Percentiles rank a stretch among this genome's conserved stretches.
These are phyloP conservation scores for Perkinsus marinus DNA, from an alignment of 169 alveolate species.

Conservation along the genomic window DNA sequence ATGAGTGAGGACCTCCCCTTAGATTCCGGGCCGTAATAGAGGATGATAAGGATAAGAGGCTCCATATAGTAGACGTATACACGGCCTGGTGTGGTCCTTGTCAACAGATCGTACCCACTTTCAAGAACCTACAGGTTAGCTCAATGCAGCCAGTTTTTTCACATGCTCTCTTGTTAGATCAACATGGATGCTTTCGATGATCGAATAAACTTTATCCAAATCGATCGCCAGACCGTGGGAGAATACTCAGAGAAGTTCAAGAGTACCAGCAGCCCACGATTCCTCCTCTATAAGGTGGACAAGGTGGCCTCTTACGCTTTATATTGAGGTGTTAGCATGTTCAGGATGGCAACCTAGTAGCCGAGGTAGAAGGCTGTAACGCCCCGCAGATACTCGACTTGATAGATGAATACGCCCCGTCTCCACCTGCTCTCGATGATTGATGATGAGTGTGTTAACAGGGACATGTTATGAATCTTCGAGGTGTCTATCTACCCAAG, in stretches of 20 bases:
- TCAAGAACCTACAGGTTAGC: background rate
- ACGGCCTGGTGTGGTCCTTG: background rate
- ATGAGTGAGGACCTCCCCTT: background rate
- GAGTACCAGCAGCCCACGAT: background rate
- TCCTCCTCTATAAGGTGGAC: background rate
- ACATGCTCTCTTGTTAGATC: background rate
- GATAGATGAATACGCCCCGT: background rate
- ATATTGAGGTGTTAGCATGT: background rate
- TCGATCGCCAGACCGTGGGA: background rate
- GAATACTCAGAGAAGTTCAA: background rate
- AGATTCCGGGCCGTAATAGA: background rate
- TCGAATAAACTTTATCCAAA: background rate
- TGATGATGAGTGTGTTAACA: background rate
- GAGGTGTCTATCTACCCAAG: background rate
- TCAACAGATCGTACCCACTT: background rate
- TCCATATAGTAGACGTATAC: background rate
- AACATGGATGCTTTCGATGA: background rate
- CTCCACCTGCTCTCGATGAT: background rate
- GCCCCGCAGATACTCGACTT: background rate
- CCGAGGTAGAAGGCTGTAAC: background rate
- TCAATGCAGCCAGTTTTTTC: background rate
- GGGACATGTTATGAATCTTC: background rate
- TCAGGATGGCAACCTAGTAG: background rate
- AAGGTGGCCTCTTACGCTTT: background rate
- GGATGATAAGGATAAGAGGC: background rate